Base-by-base conservation (phyloP, 331 rosid species). In the Malus hybrid region DNA sequence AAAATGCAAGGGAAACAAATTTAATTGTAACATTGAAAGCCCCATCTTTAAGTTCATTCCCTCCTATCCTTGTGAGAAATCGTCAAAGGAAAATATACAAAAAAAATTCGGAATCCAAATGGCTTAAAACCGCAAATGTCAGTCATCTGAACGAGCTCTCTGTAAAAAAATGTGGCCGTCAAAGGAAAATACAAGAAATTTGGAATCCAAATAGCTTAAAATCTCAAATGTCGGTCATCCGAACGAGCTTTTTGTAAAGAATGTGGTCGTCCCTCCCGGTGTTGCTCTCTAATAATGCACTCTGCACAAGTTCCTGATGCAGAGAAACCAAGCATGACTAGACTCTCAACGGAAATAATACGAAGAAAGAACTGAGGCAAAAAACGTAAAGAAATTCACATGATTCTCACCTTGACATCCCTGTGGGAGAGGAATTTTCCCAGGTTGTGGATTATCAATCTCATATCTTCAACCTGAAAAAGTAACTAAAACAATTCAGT, bases 201-300 rank as follows among this genome's bases (percentile, higher is more conserved):
- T 7, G 2, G 42, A 56, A 67, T 39, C 56, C 32, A 26, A 19
- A 44, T 44, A 24, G 34, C 58, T 30, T 74, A 81, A 77, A 29
- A 74, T 69, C 62, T 82, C 87, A 87, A 73, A 87, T 56, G 48
- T 77, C 89, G 39, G 22, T 75, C 92, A 89, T 87, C 76, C 97
- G 91, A 71, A 86, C 96, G 75, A 95, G 87, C 89, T 95, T 95
- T 20, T 77, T 80, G 81, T 95, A 95, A 63, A 95, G 97, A 71
- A 95, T 92, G 55, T 89, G 89, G 50, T 92, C 96, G 18, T 95
- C 97, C 87, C 99, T 87, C 50, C 97, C 99, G 0, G 97, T 95
- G 85, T 88, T 95, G 87, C 92, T 92, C 88, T 95, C 97, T 77
- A 94, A 82, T 79, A 95, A 84, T 67, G 97, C 99, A 84, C 97